Percentiles rank a stretch among this genome's conserved stretches.
These are phyloP conservation scores for Aspergillus quadricinctus DNA, from an alignment of 2,329 filamentous ascomycete species.

Conservation along the genomic window DNA sequence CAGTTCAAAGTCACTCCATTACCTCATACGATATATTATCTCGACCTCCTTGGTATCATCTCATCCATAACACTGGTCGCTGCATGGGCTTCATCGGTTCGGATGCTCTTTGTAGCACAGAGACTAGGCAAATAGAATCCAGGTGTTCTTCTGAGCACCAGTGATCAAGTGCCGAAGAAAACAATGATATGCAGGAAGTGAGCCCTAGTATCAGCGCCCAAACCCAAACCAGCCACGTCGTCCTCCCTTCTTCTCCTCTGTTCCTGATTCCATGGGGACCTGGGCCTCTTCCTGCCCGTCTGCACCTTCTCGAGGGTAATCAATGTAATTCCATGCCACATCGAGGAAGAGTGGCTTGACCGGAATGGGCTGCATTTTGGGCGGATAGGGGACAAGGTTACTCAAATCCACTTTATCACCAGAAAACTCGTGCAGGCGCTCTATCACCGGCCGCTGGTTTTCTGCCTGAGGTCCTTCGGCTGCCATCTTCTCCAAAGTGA, in stretches of 20 bases:
- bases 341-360: conserved; percentile 96
- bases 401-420: conserved; percentile 65
- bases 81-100: background rate
- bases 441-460: conserved; percentile 60
- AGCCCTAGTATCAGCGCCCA: conserved; percentile 32
- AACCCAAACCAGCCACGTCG: conserved; percentile 80
- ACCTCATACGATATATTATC: background rate
- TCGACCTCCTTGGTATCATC: background rate
- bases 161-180: background rate
- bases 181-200: background rate
- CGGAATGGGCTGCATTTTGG: conserved; percentile 74
- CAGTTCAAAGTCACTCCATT: background rate
- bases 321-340: conserved; percentile 95
- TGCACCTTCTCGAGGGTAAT: conserved; percentile 66
- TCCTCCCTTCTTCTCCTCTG: conserved; percentile 47
- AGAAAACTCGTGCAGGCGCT: conserved; percentile 73
- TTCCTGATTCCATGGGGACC: conserved; percentile 20
- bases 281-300: conserved; percentile 26
- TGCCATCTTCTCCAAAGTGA: conserved; percentile 68
- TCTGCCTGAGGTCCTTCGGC: conserved; percentile 41
- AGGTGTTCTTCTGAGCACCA: background rate
- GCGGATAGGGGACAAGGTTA: conserved; percentile 83
- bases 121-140: background rate
- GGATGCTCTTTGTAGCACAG: background rate
- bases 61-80: background rate